Percentiles rank a stretch among this genome's conserved stretches.
phyloP scores from a whole-genome alignment of 2,329 filamentous ascomycete genomes.

The Dactylellina drechsleri region DNA sequence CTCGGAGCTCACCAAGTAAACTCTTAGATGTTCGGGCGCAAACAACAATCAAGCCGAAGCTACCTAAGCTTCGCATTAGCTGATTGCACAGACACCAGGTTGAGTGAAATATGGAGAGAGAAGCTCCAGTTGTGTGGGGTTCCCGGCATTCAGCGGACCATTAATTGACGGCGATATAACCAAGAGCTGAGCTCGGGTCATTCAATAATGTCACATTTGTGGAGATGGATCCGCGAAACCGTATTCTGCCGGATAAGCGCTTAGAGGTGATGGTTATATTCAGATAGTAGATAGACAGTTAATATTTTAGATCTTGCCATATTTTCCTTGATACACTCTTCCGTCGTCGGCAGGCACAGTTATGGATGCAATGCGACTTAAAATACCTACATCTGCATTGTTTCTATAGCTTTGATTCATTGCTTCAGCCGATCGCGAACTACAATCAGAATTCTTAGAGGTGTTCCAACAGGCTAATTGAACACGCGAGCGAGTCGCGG shows the following conservation, averaged over 20 bases:
- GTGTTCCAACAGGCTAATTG: conserved; percentile 7
- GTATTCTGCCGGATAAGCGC: too few relatives aligned
- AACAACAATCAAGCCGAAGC: not conserved
- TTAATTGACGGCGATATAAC: conserved; percentile 2
- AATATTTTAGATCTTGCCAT: too few relatives aligned
- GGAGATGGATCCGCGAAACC: not conserved
- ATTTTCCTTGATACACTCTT: too few relatives aligned
- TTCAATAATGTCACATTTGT: not conserved
- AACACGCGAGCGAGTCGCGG: conserved; percentile 32
- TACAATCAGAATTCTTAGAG: too few relatives aligned
- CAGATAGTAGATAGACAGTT: too few relatives aligned
- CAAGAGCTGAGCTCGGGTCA: not conserved
- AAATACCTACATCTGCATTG: too few relatives aligned
- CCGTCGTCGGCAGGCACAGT: too few relatives aligned
- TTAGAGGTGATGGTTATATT: too few relatives aligned
- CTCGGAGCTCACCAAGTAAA: not conserved
- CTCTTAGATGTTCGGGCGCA: not conserved
- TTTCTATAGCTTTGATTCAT: too few relatives aligned
- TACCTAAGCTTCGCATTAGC: too few relatives aligned
- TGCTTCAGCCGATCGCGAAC: too few relatives aligned
- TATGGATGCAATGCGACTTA: too few relatives aligned
- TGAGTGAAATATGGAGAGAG: not conserved
- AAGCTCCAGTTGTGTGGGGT: not conserved
- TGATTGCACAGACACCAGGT: not conserved
- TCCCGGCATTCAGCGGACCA: not conserved